Evolutionary conservation across 2,329 filamentous ascomycete species (phyloP), one percentile per base, ranked within the genome.

Genomic region (Daldinia sp.): DNA sequence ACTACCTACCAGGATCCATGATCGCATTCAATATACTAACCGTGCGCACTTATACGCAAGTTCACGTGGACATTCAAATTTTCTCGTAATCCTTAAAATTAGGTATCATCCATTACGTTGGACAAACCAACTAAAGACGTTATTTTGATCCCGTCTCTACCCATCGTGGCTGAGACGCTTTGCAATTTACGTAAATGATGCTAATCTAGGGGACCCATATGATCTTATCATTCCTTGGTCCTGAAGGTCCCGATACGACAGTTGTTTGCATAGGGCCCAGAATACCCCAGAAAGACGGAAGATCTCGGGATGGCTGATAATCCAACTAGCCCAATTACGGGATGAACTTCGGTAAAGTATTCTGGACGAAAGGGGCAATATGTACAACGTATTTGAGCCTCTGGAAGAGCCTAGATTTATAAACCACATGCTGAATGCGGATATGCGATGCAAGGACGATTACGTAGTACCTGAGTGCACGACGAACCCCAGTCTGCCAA

Each of bases 401-500:
- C 35, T 56, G 39, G 56, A 43, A 23, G 37, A 51, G 37, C 45
- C 57, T 30, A 47, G 61, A 39, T 29, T 53, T 17, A 39, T 23
- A 17, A 63, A 61, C 23, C n/a, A 49, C 59, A 61, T 64, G 59
- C 43, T 52, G 48, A 50, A 54, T 54, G 57, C 62, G 58, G 56
- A 66, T 65, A 63, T 68, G 65, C 53, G 34, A 68, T 66, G 65
- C 65, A 68, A 68, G 62, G 63, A 32, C 65, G 65, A 68, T 68
- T 66, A 34, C 63, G 59, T 59, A 49, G 63, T 59, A 51, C 48
- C 61, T 32, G 13, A 49, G 63, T 59, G 54, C 48, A 63, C 37
- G 13, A 56, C 60, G 49, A 66, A 47, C 56, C 63, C 62, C 63
- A 27, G 49, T 41, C 54, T 53, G 62, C 21, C 58, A n/a, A 45